Percentiles rank a stretch among this genome's conserved stretches.
phyloP scores from a whole-genome alignment of 2,329 filamentous ascomycete species.

The Cadophora gregata region DNA sequence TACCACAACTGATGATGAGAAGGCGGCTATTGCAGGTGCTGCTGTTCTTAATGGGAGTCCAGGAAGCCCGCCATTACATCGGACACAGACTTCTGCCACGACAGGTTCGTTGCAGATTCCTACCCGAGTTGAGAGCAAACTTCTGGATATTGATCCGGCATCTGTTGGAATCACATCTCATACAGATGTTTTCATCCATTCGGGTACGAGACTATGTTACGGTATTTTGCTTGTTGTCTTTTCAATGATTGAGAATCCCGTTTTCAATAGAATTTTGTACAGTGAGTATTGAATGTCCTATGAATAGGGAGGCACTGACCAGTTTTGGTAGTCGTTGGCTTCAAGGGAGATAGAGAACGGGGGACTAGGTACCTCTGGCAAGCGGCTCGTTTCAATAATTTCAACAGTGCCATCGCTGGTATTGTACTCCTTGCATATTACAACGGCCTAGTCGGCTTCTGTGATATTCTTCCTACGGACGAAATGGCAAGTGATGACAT shows the following conservation, averaged over 20 bases:
- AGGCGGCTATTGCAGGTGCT: conserved; percentile 17
- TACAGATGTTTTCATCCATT: conserved; percentile 87
- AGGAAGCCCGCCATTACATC: conserved; percentile 13
- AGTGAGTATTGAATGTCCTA: conserved; percentile 41
- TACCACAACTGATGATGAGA: conserved; percentile 22
- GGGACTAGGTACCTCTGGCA: conserved; percentile 91
- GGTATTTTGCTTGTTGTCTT: conserved; percentile 85
- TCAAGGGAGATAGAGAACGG: conserved; percentile 83
- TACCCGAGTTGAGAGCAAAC: conserved; percentile 32
- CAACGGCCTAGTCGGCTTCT: conserved; percentile 83
- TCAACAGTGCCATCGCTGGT: conserved; percentile 90
- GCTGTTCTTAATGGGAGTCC: not conserved
- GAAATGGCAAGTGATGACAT: conserved; percentile 61
- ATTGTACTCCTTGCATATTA: conserved; percentile 85
- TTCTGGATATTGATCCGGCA: conserved; percentile 49
- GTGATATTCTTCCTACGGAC: conserved; percentile 80
- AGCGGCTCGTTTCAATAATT: conserved; percentile 81
- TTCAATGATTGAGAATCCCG: conserved; percentile 84
- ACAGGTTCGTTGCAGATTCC: conserved; percentile 25
- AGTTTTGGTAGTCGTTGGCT: conserved; percentile 70
- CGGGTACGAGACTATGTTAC: conserved; percentile 87
- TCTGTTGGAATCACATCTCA: conserved; percentile 73
- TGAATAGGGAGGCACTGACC: not conserved
- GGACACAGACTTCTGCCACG: conserved; percentile 12
- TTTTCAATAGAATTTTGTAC: conserved; percentile 84